Percentiles rank a stretch among this genome's conserved stretches.
Conservation (phyloP, 371 early-diverging fungal genomes). For the Gilbertella persicaria region DNA sequence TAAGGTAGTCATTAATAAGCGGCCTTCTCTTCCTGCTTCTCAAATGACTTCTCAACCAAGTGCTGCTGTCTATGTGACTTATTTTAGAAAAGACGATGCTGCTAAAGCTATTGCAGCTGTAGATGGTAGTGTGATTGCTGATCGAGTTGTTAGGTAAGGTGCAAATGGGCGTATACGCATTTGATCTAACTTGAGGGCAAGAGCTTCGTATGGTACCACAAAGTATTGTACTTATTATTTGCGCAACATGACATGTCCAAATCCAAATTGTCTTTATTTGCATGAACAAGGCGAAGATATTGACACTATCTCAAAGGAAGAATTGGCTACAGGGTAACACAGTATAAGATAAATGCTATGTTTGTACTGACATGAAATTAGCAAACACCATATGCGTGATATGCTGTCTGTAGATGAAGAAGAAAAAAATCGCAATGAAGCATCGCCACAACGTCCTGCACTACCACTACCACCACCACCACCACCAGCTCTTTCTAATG, state of each 20-base stretch:
- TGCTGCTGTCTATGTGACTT: constrained; percentile 85
- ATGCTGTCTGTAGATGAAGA: constrained; percentile 17
- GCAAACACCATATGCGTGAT: constrained; percentile 26
- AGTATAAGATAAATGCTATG: not conserved
- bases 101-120: constrained; percentile 86
- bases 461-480: constrained; percentile 2
- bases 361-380: not conserved
- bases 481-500: constrained; percentile 14
- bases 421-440: constrained; percentile 22
- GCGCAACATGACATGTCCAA: constrained; percentile 77
- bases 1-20: constrained; percentile 81
- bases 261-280: constrained; percentile 80
- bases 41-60: constrained; percentile 37
- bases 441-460: not conserved
- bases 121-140: constrained; percentile 88
- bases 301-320: constrained; percentile 64
- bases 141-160: constrained; percentile 70
- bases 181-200: constrained; percentile 1
- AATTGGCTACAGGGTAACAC: constrained; percentile 46
- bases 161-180: not conserved
- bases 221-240: constrained; percentile 89
- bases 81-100: constrained; percentile 87
- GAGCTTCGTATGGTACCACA: constrained; percentile 88
- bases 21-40: constrained; percentile 47
- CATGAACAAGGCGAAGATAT: constrained; percentile 89